Base-by-base conservation (phyloP, 116 monocot genomes). In the Trichopus zeylanicus region DNA sequence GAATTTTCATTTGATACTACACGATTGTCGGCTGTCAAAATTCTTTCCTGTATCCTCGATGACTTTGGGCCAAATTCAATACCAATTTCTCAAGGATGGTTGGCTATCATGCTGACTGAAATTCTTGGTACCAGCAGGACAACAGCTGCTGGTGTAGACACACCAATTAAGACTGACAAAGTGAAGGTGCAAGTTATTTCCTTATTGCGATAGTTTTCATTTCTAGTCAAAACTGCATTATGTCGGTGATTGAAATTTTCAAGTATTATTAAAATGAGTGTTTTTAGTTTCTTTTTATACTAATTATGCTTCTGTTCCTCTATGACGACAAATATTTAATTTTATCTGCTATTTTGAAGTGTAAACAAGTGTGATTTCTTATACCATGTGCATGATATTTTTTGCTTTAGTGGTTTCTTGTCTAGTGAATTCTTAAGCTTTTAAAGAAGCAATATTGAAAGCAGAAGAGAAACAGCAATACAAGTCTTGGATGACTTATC, bases 21-120 rank as follows among this genome's bases (percentile, higher is more conserved):
- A 72, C 61, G 80, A 24, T 26, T 31, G 54, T 80, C 82, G 33
- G 84, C 84, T 46, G 73, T 42, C 46, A 75, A 75, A 66, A 85
- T 97, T 29, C 73, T 97, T 18, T 84, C 84, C 18, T 71, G 24
- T 62, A 79, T 97, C 46, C 78, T 97, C 60, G 97, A 91, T 51
- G 87, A 84, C 51, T 65, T 87, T 73, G 97, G 97, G 6, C 84
- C 91, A 51, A 48, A 63, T 68, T 74, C 87, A 20, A 71, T 91
- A 63, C 82, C 87, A 34, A 76, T 97, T 80, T 97, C 97, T 70
- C 97, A 87, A 75, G 97, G 87, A 25, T 97, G 97, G 97, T 70
- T 97, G 37, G 71, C 84, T 56, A 62, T 91, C 9, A 60, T 84
- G 70, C 84, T 91, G 6, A 73, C 26, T 67, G 91, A 87, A 55